phyloP scores from a whole-genome alignment of 2,329 filamentous ascomycete species.

The Aspergillus fischeri region DNA sequence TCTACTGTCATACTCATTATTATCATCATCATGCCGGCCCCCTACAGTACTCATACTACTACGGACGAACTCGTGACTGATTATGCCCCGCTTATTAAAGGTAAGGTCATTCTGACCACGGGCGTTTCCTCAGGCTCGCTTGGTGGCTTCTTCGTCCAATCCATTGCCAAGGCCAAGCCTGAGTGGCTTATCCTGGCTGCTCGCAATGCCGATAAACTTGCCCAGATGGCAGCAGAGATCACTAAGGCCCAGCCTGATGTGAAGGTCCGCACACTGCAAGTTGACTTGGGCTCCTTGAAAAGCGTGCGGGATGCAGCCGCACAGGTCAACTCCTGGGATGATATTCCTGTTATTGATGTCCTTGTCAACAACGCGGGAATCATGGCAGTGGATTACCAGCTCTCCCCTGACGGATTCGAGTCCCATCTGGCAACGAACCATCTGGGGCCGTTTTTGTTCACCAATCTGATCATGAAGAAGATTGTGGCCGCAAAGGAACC shows the following conservation, averaged over 20 bases:
- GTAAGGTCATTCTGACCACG: neutral
- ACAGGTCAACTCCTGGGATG: neutral
- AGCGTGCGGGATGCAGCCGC: neutral
- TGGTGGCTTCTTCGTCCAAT: neutral
- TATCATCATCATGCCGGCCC: neutral
- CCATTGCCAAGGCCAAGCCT: neutral
- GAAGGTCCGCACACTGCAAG: neutral
- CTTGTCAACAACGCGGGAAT: neutral
- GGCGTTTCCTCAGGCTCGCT: neutral
- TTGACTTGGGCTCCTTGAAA: neutral
- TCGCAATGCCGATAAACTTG: neutral
- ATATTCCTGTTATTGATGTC: neutral
- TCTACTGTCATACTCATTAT: no score
- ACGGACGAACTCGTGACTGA: neutral
- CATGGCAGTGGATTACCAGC: neutral
- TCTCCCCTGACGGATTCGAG: neutral
- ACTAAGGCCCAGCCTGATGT: neutral
- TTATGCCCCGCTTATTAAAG: neutral
- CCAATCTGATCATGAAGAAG: constrained; percentile 20
- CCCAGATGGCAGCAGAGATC: neutral
- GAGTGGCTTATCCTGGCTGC: neutral
- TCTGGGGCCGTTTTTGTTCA: neutral
- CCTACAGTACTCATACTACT: neutral
- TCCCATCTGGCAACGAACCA: neutral
- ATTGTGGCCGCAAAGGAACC: constrained; percentile 21